Conservation (phyloP, 441 rosid species). For the Rhodomyrtus psidioides region DNA sequence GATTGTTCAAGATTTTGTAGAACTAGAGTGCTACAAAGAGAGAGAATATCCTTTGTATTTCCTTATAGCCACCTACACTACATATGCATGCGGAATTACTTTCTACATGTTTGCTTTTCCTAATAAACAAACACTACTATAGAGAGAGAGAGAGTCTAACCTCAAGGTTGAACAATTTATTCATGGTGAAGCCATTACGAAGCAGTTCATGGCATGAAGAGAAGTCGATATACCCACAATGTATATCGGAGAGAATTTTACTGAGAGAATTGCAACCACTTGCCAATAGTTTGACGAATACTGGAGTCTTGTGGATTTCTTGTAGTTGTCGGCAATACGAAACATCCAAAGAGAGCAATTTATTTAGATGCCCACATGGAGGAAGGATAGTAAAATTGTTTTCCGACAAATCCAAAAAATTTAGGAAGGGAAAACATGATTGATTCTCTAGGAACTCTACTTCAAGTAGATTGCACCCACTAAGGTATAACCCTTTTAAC, state of each 20-base stretch:
- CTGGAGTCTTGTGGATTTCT: rapidly evolving
- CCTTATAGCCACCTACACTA: not conserved
- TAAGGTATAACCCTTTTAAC: not conserved
- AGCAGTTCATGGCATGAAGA: not conserved
- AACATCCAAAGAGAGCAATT: not conserved
- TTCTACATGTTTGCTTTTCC: too few relatives aligned
- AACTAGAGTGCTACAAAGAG: not conserved
- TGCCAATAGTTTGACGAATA: too few relatives aligned
- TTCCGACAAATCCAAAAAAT: rapidly evolving
- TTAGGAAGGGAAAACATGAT: not conserved
- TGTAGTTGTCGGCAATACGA: not conserved
- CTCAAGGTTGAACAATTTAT: not conserved
- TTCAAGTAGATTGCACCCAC: rapidly evolving
- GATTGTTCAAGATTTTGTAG: too few relatives aligned
- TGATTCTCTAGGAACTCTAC: not conserved
- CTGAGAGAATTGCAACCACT: too few relatives aligned
- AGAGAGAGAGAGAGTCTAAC: not conserved
- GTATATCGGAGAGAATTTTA: too few relatives aligned
- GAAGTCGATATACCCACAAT: too few relatives aligned
- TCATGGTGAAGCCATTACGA: too few relatives aligned
- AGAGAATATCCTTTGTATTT: not conserved
- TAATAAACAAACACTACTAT: too few relatives aligned
- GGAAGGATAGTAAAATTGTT: not conserved
- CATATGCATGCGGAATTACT: too few relatives aligned
- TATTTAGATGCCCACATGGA: not conserved